A percentile compares a stretch with the other conserved stretches of the same genome.
These are phyloP conservation scores for Leptographium radiaticola DNA, from an alignment of 2,329 filamentous ascomycete genomes.

Conservation along the genomic window DNA sequence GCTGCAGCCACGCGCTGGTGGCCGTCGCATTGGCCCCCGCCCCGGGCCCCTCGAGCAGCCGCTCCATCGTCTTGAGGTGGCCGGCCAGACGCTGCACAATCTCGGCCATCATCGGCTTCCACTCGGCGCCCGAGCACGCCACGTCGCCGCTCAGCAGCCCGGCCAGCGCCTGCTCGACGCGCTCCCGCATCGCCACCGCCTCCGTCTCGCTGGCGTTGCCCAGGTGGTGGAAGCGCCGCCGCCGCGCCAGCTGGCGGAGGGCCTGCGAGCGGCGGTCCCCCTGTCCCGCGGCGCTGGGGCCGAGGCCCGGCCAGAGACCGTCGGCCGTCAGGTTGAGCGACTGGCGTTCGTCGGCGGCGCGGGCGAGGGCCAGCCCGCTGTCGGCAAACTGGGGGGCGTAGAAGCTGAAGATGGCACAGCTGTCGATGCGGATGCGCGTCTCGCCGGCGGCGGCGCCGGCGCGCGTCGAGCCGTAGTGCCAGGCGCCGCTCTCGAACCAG, in stretches of 20 bases:
- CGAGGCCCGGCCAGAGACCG: constrained; percentile 23
- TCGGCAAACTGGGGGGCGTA: constrained; percentile 25
- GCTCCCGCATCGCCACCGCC: constrained; percentile 20
- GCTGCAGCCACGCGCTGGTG: constrained; percentile 18
- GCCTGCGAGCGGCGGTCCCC: constrained; percentile 16
- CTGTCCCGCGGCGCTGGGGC: not conserved
- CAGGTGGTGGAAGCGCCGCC: constrained; percentile 24
- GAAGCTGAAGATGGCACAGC: constrained; percentile 31
- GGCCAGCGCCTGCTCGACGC: constrained; percentile 19
- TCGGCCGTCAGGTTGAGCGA: constrained; percentile 27
- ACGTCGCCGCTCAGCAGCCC: constrained; percentile 12
- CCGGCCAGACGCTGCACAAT: constrained; percentile 26
- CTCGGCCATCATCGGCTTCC: constrained; percentile 26
- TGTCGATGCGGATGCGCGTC: constrained; percentile 23
- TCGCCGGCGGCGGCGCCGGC: constrained; percentile 27
- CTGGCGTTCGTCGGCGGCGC: constrained; percentile 20
- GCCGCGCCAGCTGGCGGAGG: constrained; percentile 21
- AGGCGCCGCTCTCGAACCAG: constrained; percentile 31
- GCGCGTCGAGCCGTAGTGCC: constrained; percentile 27
- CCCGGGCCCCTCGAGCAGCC: constrained; percentile 11
- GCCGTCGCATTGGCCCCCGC: constrained; percentile 13
- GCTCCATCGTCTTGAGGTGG: constrained; percentile 20
- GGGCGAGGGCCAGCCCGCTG: constrained; percentile 16
- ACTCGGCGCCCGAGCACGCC: constrained; percentile 28
- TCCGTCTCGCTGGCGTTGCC: constrained; percentile 18